These are phyloP conservation scores for Dujonia santamariae DNA, from an alignment of 1,139 yeast species.

Conservation along the genomic window DNA sequence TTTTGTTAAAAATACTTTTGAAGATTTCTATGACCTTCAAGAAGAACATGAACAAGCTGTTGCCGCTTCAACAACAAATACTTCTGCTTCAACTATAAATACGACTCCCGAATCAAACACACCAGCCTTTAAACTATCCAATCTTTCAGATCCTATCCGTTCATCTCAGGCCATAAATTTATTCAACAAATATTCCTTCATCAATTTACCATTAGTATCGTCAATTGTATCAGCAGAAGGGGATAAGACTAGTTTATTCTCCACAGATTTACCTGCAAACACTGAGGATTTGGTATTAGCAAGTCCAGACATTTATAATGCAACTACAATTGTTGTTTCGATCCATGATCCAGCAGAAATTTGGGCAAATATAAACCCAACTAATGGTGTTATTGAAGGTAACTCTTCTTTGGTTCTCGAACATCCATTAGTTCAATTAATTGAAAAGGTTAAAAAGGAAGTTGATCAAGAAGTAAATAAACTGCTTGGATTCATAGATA, in stretches of 20 bases:
- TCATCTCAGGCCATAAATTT: slow-evolving; percentile 62
- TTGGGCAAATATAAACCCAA: slow-evolving; percentile 84
- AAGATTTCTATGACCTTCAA: slow-evolving; percentile 37
- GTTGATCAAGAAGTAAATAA: slow-evolving; percentile 50
- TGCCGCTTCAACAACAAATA: slow-evolving; percentile 13
- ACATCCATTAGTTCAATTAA: slow-evolving; percentile 39
- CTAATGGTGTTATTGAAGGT: slow-evolving; percentile 74
- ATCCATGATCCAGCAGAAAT: slow-evolving; percentile 93
- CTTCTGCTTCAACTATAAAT: slow-evolving; percentile 10
- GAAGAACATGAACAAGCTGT: slow-evolving; percentile 14
- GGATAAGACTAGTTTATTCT: slow-evolving; percentile 27
- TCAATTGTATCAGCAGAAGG: slow-evolving; percentile 14
- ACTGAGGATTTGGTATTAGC: slow-evolving; percentile 73
- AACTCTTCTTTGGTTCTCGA: slow-evolving; percentile 62
- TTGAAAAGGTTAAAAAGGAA: slow-evolving; percentile 30
- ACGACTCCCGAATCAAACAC: neutral
- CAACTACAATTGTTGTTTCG: slow-evolving; percentile 61
- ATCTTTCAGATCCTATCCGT: slow-evolving; percentile 70
- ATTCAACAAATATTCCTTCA: slow-evolving; percentile 54
- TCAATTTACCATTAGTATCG: slow-evolving; percentile 62
- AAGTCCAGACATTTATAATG: slow-evolving; percentile 66
- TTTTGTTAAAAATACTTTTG: slow-evolving; percentile 34
- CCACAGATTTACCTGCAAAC: slow-evolving; percentile 46
- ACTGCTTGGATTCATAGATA: slow-evolving; percentile 74
- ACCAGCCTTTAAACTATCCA: slow-evolving; percentile 33